Evolutionary conservation across 176 grass and related monocot genomes (phyloP).

Genomic region (Cenchrus fungigraminus): DNA sequence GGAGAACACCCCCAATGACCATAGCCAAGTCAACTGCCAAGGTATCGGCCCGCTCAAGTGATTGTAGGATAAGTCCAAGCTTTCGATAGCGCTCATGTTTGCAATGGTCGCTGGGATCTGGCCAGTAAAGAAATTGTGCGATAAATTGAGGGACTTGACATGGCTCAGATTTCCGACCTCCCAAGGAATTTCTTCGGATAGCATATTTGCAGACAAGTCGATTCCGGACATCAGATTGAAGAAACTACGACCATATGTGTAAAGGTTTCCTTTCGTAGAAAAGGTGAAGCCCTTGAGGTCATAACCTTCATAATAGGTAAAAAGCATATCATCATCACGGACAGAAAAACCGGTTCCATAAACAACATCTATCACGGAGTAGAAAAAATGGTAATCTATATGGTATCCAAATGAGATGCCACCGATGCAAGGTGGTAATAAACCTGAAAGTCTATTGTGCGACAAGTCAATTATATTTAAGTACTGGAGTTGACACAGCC

Average conservation of each 20-base stretch:
- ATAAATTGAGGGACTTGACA: slow-evolving; percentile 30
- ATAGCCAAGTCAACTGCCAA: not conserved
- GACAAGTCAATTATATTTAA: slow-evolving; percentile 25
- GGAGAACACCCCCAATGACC: slow-evolving; percentile 24
- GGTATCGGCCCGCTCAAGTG: slow-evolving; percentile 26
- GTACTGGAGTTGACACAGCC: not conserved
- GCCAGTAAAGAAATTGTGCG: slow-evolving; percentile 13
- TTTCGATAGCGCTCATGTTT: slow-evolving; percentile 24
- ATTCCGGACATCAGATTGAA: not conserved
- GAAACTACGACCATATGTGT: not conserved
- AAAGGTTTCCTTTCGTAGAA: slow-evolving; percentile 5
- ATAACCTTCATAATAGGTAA: not conserved
- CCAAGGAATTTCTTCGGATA: slow-evolving; percentile 21
- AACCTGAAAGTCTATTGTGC: slow-evolving; percentile 11
- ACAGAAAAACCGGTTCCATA: no score
- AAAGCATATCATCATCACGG: no score
- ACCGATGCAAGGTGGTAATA: slow-evolving; percentile 39
- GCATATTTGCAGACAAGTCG: slow-evolving; percentile 29
- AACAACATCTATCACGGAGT: no score
- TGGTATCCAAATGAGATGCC: not conserved
- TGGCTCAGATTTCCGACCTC: slow-evolving; percentile 33
- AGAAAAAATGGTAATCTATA: not conserved
- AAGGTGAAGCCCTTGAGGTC: not conserved
- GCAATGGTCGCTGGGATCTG: slow-evolving; percentile 23
- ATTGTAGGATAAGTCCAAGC: slow-evolving; percentile 46